Base-by-base conservation (phyloP, 192 early-diverging fungal genomes). In the Coemansia nantahalensis region DNA sequence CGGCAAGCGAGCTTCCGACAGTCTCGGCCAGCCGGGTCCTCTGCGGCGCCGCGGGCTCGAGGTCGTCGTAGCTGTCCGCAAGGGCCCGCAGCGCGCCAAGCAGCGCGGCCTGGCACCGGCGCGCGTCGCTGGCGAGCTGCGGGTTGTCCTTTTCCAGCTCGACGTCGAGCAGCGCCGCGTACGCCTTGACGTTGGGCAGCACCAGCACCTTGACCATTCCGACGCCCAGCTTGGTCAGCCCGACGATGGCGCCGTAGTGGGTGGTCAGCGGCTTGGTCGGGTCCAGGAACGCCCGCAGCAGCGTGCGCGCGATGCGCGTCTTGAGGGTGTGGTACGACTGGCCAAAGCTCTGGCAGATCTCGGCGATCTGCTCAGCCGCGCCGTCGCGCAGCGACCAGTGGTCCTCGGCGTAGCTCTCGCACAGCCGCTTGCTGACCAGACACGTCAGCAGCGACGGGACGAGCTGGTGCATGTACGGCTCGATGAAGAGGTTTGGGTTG, bases 401-500 rank as follows among this genome's bases (percentile, higher is more conserved):
- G 18, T 92, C 86, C 21, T 80, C 67, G 0, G 78, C 59, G 26
- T 83, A 79, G 39, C 58, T 62, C 39, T 84, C 82, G 24, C 88
- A 86, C 21, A 99, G 69, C 24, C 83, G 66, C 52, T 91, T 91
- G 51, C 86, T 86, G 8, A 98, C 91, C 22, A 97, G 71, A 54
- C 93, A 97, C 13, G 97, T 93, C 38, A 99, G 68, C 30, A 98
- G 83, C 5, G 87, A 82, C 12, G 95, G 95, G 37, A 98, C 88
- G 9, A 99, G 76, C 82, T 97, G 93, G 67, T 99, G 95, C 33
- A 99, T 53, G 36, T 98, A 93, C 42, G 97, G 93, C 56, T 99
- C 97, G 5, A 94, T 71, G 80, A 90, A 92, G 7, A 97, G 56
- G 56, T 92, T 87, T 18, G 86, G 80, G 73, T 98, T 99, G 38